phyloP scores from a whole-genome alignment of 2,329 filamentous ascomycete species.

The Fusarium subtropicale region DNA sequence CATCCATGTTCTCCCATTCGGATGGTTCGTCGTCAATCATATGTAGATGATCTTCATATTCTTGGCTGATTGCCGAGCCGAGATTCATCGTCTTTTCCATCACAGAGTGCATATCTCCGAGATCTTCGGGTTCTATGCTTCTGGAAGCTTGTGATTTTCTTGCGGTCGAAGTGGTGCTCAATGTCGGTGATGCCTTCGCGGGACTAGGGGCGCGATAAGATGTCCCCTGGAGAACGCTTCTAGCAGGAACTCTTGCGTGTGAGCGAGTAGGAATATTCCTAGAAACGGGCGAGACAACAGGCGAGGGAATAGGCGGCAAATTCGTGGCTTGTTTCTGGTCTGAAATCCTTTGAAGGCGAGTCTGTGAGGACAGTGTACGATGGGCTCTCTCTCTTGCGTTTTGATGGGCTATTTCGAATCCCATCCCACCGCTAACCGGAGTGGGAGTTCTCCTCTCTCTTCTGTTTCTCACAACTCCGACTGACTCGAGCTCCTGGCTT shows the following conservation, averaged over 20 bases:
- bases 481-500: not conserved
- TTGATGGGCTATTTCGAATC: not conserved
- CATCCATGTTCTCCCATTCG: not conserved
- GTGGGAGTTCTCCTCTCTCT: too few relatives aligned
- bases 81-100: conserved; percentile 1
- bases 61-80: conserved; percentile 1
- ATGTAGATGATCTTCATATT: not conserved
- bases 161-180: not conserved
- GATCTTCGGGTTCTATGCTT: not conserved
- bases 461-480: too few relatives aligned
- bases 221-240: too few relatives aligned
- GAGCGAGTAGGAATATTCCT: not conserved
- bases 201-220: not conserved
- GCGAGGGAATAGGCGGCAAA: too few relatives aligned
- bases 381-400: not conserved
- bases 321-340: not conserved
- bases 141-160: not conserved
- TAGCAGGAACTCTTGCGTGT: not conserved
- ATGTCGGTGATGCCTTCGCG: not conserved
- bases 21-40: not conserved
- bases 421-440: conserved; percentile 7
- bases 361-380: not conserved
- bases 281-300: not conserved
- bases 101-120: not conserved
- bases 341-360: not conserved